Evolutionary conservation across 2,329 filamentous ascomycete species (phyloP).

Genomic region (Aspergillus felis): DNA sequence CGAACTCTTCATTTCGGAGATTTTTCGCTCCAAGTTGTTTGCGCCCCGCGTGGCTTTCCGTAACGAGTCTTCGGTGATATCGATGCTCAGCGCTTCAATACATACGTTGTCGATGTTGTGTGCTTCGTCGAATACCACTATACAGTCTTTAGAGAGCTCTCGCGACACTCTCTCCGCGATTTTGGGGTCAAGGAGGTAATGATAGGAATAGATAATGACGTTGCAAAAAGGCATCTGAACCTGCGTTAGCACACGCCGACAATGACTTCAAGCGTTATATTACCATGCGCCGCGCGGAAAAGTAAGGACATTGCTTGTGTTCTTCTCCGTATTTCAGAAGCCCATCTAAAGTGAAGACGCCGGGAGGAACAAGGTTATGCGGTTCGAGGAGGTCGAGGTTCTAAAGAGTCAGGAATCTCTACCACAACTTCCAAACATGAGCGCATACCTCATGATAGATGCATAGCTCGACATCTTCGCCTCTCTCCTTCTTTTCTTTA

Average conservation of each 20-base stretch:
- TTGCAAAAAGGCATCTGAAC: slow-evolving; percentile 94
- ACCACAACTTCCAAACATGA: neutral
- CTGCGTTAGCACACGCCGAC: slow-evolving; percentile 15
- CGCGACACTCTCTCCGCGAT: slow-evolving; percentile 94
- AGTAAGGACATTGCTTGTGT: slow-evolving; percentile 96
- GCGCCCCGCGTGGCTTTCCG: slow-evolving; percentile 87
- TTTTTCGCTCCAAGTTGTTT: slow-evolving; percentile 83
- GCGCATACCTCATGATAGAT: slow-evolving; percentile 80
- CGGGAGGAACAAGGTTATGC: slow-evolving; percentile 89
- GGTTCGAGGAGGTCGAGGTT: slow-evolving; percentile 94
- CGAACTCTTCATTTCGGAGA: slow-evolving; percentile 90
- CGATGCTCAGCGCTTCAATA: slow-evolving; percentile 94
- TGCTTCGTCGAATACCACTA: slow-evolving; percentile 96
- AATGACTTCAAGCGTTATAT: neutral
- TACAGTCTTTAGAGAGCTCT: slow-evolving; percentile 96
- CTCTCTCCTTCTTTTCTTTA: slow-evolving; percentile 93
- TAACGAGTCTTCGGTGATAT: slow-evolving; percentile 91
- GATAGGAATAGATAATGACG: slow-evolving; percentile 99
- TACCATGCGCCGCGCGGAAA: slow-evolving; percentile 91
- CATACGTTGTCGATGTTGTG: slow-evolving; percentile 99
- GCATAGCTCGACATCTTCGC: slow-evolving; percentile 90
- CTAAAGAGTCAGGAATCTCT: slow-evolving; percentile 40
- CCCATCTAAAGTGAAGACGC: slow-evolving; percentile 92
- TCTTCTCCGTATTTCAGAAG: slow-evolving; percentile 87
- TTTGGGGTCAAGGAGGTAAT: slow-evolving; percentile 95